A percentile compares a stretch with the other conserved stretches of the same genome.
Conservation (phyloP, 331 rosid species). For the Rhamnella rubrinervis region DNA sequence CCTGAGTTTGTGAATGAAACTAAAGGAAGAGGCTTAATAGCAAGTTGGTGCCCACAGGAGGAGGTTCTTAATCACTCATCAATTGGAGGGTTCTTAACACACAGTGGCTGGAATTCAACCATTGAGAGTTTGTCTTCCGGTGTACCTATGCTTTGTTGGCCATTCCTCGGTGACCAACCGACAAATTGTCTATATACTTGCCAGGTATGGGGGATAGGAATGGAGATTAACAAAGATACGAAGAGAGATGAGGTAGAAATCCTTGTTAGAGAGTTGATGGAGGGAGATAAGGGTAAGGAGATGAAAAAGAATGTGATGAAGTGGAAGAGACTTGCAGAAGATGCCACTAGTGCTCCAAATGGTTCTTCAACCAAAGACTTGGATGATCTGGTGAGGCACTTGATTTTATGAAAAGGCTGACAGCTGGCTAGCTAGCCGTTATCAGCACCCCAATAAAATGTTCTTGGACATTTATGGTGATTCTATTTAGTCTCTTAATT, state of each 20-base stretch:
- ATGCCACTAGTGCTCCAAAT: conserved; percentile 9
- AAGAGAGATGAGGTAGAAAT: background rate
- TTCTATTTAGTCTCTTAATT: background rate
- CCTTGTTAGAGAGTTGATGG: conserved; percentile 16
- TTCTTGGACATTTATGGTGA: too few relatives aligned
- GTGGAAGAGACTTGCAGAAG: conserved; percentile 45
- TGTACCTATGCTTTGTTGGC: conserved; percentile 45
- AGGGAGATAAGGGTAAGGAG: conserved; percentile 7
- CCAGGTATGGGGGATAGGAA: conserved; percentile 39
- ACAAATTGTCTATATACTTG: conserved; percentile 27
- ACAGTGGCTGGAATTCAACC: conserved; percentile 51
- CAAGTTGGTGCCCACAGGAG: conserved; percentile 60
- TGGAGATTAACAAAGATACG: conserved; percentile 27
- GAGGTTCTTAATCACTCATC: conserved; percentile 31
- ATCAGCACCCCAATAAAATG: too few relatives aligned
- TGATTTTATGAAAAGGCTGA: conserved; percentile 11
- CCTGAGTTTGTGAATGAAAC: conserved; percentile 36
- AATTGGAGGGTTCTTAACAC: conserved; percentile 40
- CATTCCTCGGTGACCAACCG: conserved; percentile 32
- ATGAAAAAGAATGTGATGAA: conserved; percentile 23
- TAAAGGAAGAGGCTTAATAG: conserved; percentile 34
- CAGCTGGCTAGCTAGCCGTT: too few relatives aligned
- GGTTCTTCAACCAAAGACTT: conserved; percentile 49
- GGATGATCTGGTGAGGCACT: conserved; percentile 21
- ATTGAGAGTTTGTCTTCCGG: conserved; percentile 32